Percentiles rank a stretch among this genome's conserved stretches.
These are phyloP conservation scores for Coprinellus aureogranulatus DNA, from an alignment of 768 basidiomycete species.

Conservation along the genomic window DNA sequence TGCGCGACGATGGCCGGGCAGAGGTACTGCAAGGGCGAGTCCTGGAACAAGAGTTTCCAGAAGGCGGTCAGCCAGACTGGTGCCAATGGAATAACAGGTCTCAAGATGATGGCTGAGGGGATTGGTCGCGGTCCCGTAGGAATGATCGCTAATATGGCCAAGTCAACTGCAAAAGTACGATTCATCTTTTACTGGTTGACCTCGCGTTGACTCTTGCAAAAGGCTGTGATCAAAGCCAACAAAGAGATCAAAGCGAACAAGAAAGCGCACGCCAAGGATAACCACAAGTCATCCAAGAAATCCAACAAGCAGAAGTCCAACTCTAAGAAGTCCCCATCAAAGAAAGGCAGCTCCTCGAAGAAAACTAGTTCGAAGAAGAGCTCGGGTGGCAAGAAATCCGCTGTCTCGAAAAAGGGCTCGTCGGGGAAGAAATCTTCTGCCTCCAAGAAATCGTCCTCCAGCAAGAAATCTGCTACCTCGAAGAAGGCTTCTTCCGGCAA, in stretches of 20 bases:
- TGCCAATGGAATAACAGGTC: neutral
- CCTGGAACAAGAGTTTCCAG: slow-evolving; percentile 1
- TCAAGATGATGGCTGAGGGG: slow-evolving; percentile 1
- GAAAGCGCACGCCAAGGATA: neutral
- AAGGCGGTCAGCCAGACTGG: neutral
- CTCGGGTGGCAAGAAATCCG: no score
- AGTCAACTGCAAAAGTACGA: neutral
- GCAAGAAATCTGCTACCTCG: no score
- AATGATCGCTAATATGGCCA: neutral
- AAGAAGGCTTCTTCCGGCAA: no score
- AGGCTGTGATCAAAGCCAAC: neutral
- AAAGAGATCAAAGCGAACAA: neutral
- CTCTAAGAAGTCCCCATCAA: neutral
- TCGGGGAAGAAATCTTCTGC: no score
- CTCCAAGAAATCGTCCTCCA: no score
- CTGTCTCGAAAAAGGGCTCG: no score
- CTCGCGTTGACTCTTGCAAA: no score
- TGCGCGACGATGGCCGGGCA: neutral
- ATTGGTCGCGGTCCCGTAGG: neutral
- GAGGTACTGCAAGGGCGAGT: neutral
- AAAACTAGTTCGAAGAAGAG: no score
- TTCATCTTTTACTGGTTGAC: no score
- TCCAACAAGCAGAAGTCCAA: neutral
- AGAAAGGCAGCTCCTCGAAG: neutral
- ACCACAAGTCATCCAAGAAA: no score